Conservation (phyloP, 495 filamentous ascomycete species). For the Thozetella sp. region DNA sequence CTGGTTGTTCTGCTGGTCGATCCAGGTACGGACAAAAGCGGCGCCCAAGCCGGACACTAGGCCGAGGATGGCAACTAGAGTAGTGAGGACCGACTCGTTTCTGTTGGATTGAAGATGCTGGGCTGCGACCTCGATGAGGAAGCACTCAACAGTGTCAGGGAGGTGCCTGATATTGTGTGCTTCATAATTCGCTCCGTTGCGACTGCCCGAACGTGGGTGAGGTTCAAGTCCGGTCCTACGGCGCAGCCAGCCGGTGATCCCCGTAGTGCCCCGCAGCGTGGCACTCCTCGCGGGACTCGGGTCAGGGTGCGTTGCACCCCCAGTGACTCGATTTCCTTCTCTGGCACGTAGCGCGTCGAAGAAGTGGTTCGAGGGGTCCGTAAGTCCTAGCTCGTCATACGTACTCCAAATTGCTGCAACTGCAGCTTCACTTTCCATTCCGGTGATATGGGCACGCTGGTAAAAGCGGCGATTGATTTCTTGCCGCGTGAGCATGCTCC, state of each 20-base stretch:
- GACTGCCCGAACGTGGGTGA: conserved; percentile 7
- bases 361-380: too few species aligned
- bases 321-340: too few species aligned
- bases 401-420: too few species aligned
- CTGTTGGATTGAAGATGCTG: conserved; percentile 16
- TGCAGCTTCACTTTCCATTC: conserved; percentile 4
- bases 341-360: too few species aligned
- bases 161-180: conserved; percentile 10
- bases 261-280: too few species aligned
- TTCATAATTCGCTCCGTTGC: too few species aligned
- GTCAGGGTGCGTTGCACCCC: too few species aligned
- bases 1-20: conserved; percentile 11
- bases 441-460: neutral
- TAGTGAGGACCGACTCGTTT: conserved; percentile 9
- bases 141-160: conserved; percentile 1
- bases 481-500: conserved; percentile 16
- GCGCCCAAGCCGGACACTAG: conserved; percentile 11
- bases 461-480: conserved; percentile 6
- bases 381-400: too few species aligned
- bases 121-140: conserved; percentile 13
- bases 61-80: conserved; percentile 15
- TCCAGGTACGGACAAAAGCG: conserved; percentile 17
- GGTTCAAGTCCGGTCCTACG: too few species aligned
- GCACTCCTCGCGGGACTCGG: too few species aligned
- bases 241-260: too few species aligned